Conservation (phyloP, 306 rosid genomes). For the Castanea crenata region DNA sequence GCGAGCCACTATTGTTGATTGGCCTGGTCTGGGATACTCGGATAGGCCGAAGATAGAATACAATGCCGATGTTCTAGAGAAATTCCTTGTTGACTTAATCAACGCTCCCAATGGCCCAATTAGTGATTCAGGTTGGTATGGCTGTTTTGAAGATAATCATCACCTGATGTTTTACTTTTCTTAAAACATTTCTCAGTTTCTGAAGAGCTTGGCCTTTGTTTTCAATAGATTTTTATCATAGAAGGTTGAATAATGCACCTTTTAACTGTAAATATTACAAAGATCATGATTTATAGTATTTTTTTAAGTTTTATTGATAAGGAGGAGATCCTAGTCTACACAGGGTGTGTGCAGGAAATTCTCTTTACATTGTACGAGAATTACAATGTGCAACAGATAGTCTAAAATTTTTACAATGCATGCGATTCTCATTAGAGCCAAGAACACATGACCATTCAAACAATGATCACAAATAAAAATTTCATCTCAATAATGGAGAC, state of each 20-base stretch:
- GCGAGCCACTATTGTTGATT: constrained; percentile 86
- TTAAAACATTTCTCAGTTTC: background rate
- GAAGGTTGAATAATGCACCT: background rate
- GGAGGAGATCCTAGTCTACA: too few species aligned
- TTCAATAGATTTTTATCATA: background rate
- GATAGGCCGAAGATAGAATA: constrained; percentile 91
- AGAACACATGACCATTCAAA: too few species aligned
- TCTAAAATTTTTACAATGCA: too few species aligned
- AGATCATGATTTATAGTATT: background rate
- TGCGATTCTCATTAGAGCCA: too few species aligned
- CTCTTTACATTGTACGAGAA: too few species aligned
- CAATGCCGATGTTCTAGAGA: constrained; percentile 76
- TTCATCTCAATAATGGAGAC: too few species aligned
- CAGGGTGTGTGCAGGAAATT: too few species aligned
- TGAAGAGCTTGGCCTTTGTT: background rate
- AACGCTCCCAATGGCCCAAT: constrained; percentile 74
- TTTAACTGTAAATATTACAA: background rate
- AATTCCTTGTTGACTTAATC: constrained; percentile 79
- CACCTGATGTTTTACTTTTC: background rate
- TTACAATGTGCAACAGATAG: too few species aligned
- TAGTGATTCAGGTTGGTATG: constrained; percentile 55
- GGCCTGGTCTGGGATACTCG: constrained; percentile 97
- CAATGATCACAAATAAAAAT: too few species aligned
- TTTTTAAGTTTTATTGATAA: too few species aligned
- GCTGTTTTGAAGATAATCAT: constrained; percentile 4